A percentile compares a stretch with the other conserved stretches of the same genome.
phyloP scores from a whole-genome alignment of 139 green algal species.

The Pleodorina starrii region DNA sequence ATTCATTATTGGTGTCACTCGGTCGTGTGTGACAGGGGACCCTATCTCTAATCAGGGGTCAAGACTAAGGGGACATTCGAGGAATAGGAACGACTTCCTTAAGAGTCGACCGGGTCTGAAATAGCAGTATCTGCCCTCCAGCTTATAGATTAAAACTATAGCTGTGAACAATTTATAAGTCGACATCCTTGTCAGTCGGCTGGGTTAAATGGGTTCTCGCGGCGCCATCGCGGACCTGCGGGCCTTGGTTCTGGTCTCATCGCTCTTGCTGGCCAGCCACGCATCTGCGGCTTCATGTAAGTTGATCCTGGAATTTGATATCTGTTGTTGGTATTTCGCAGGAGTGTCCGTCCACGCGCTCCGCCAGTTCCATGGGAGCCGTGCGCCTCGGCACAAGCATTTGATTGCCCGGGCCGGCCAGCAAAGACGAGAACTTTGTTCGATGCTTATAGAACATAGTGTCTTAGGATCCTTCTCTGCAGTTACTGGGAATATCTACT shows the following conservation, averaged over 20 bases:
- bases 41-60: background rate
- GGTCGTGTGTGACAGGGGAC: background rate
- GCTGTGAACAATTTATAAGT: background rate
- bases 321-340: background rate
- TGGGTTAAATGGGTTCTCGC: background rate
- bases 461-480: background rate
- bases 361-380: no score
- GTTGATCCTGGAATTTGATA: background rate
- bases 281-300: background rate
- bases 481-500: no score
- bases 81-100: background rate
- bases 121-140: no score
- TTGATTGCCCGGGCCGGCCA: no score
- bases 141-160: no score
- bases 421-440: no score
- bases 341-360: no score
- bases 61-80: background rate
- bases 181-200: background rate
- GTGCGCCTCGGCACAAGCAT: no score
- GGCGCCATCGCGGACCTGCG: background rate
- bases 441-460: background rate
- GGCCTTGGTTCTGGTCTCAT: background rate
- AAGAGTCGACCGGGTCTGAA: no score
- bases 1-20: background rate
- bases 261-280: background rate